Conservation (phyloP, 2,329 filamentous ascomycete species). For the Dissoconium aciculare region DNA sequence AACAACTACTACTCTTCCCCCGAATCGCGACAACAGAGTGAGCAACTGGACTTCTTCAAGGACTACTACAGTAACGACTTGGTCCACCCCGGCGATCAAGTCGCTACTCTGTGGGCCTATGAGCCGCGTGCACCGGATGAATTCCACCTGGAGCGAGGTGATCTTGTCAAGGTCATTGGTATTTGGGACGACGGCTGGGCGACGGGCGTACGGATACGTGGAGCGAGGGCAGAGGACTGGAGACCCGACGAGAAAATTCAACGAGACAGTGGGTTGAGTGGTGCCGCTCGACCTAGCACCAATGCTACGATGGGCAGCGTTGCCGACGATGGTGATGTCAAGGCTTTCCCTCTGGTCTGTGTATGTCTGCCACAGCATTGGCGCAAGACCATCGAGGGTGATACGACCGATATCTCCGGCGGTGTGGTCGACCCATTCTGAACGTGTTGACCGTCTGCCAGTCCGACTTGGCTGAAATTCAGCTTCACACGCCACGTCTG, state of each 20-base stretch:
- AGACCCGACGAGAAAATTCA: slow-evolving; percentile 53
- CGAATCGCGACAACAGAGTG: slow-evolving; percentile 80
- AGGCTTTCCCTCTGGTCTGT: slow-evolving; percentile 93
- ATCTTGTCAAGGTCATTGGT: slow-evolving; percentile 95
- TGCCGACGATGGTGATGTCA: slow-evolving; percentile 57
- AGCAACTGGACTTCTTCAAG: slow-evolving; percentile 92
- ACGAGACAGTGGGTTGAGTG: slow-evolving; percentile 86
- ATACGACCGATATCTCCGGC: slow-evolving; percentile 31
- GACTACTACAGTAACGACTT: slow-evolving; percentile 98
- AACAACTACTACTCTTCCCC: slow-evolving; percentile 69
- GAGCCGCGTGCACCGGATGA: slow-evolving; percentile 87
- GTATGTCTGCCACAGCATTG: slow-evolving; percentile 92
- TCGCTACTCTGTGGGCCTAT: slow-evolving; percentile 91
- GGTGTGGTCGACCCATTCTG: slow-evolving; percentile 8
- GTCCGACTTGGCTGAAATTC: too few species aligned
- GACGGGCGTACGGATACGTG: slow-evolving; percentile 66
- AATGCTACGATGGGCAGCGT: background rate
- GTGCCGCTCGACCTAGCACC: slow-evolving; percentile 36
- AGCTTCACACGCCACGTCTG: too few species aligned
- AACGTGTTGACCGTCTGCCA: too few species aligned
- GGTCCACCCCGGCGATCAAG: slow-evolving; percentile 78
- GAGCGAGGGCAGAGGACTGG: slow-evolving; percentile 79
- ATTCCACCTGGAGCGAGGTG: slow-evolving; percentile 80
- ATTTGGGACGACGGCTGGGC: slow-evolving; percentile 99
- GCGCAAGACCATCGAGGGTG: slow-evolving; percentile 90